Evolutionary conservation across 768 basidiomycete genomes (phyloP), one percentile per base, ranked within the genome.

Genomic region (Cubamyces lactineus): DNA sequence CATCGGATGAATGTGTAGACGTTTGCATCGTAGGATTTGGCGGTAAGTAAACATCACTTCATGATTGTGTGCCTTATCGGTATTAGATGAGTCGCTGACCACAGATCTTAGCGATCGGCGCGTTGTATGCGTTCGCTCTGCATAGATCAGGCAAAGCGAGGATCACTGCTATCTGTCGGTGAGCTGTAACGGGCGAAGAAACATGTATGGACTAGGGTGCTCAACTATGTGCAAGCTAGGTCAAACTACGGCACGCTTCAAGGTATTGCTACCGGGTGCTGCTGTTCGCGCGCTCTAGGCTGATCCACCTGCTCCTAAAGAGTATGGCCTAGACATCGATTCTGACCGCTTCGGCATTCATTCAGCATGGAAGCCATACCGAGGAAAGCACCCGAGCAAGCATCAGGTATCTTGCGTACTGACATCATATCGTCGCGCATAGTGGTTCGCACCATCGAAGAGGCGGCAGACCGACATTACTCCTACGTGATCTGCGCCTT

Each of bases 91-190:
- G 41, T 1, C 3, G 4, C 24, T 28, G 19, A 15, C 2, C 17
- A 26, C 16, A 30, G 23, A 11, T 23, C 23, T 16, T 0, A 75
- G 74, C 72, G 11, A 70, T 75, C 50, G 74, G 74, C 3, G 66
- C 73, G 16, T 26, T 74, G 5, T 75, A 75, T 53, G 70, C 67
- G 6, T 73, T 62, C 34, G 68, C 67, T 3, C 59, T 75, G 1
- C 66, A 74, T 38, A 61, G 62, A 26, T 72, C 69, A 1, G 67
- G 66, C 9, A 54, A 63, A 17, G 72, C 62, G 3, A 58, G 65
- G 28, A 64, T 74, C 4, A 75, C 73, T 3, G 73, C 71, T 0
- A 72, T 75, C 1, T 75, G 74, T 57, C 60, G 74, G 74, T 71
- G n/a, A 67, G 66, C 15, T 11, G 16, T 43, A 38, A 15, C 11